Evolutionary conservation across 306 rosid species (phyloP).

Genomic region (Fragaria iinumae): DNA sequence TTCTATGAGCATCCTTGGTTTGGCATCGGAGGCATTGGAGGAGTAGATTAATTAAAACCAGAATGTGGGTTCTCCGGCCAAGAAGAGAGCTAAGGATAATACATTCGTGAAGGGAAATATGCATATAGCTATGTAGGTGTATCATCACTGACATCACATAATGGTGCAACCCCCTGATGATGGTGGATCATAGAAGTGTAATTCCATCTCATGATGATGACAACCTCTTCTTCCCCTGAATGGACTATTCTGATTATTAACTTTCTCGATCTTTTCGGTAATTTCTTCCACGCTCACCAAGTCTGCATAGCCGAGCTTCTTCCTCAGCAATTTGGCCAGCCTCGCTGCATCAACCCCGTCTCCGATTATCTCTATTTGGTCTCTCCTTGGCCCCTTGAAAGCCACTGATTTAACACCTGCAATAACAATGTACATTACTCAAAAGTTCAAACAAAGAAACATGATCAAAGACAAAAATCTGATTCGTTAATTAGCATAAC

Average conservation of each 20-base stretch:
- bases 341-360: conserved; percentile 49
- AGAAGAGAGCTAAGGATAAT: too few relatives aligned
- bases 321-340: conserved; percentile 41
- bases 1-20: too few relatives aligned
- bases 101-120: too few relatives aligned
- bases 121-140: too few relatives aligned
- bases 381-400: conserved; percentile 17
- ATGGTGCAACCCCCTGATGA: conserved; percentile 8
- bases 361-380: conserved; percentile 30
- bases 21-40: too few relatives aligned
- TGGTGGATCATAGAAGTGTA: conserved; percentile 2
- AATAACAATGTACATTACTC: background rate
- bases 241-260: background rate
- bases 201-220: background rate
- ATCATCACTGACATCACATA: background rate
- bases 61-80: too few relatives aligned
- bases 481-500: background rate
- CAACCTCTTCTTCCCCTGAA: background rate
- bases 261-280: background rate
- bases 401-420: conserved; percentile 23
- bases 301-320: conserved; percentile 40
- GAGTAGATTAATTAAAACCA: too few relatives aligned
- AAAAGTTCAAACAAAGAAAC: background rate
- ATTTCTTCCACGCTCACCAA: conserved; percentile 41
- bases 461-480: background rate